phyloP scores from a whole-genome alignment of 345 rosid genomes.

The Aurinia saxatilis region DNA sequence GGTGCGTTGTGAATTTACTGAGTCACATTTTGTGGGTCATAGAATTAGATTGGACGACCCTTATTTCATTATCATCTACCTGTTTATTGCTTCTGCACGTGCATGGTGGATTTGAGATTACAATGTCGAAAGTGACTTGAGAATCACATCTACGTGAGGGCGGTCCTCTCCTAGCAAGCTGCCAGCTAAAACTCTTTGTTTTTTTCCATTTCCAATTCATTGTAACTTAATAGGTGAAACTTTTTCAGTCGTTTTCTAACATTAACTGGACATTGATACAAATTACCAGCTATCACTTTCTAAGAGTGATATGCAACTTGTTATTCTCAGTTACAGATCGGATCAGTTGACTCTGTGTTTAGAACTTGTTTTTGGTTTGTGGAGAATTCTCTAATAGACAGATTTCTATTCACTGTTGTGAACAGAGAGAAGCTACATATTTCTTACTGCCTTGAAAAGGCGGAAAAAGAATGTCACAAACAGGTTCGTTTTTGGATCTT shows the following conservation, averaged over 20 bases:
- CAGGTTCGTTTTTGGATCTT: background rate
- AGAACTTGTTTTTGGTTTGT: background rate
- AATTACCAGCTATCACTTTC: constrained; percentile 13
- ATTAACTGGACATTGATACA: background rate
- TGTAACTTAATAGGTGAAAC: background rate
- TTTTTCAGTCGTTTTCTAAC: constrained; percentile 16
- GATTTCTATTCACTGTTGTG: constrained; percentile 11
- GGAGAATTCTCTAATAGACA: background rate
- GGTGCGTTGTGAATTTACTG: constrained; percentile 17
- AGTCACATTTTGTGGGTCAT: constrained; percentile 32
- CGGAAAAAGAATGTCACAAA: constrained; percentile 13
- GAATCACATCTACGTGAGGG: constrained; percentile 28
- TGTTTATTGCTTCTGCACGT: constrained; percentile 28
- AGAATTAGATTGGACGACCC: constrained; percentile 27
- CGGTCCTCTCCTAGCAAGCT: constrained; percentile 29
- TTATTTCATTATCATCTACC: constrained; percentile 27
- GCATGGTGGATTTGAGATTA: constrained; percentile 31
- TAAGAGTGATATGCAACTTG: background rate
- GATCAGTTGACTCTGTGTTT: background rate
- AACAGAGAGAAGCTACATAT: constrained; percentile 3
- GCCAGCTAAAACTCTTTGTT: constrained; percentile 29
- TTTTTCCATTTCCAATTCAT: constrained; percentile 15
- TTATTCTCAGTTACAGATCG: background rate
- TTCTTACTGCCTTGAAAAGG: constrained; percentile 1
- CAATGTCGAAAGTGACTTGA: constrained; percentile 32